Percentiles rank a stretch among this genome's conserved stretches.
These are phyloP conservation scores for Dioszegia crocea DNA, from an alignment of 768 basidiomycete genomes.

Conservation along the genomic window DNA sequence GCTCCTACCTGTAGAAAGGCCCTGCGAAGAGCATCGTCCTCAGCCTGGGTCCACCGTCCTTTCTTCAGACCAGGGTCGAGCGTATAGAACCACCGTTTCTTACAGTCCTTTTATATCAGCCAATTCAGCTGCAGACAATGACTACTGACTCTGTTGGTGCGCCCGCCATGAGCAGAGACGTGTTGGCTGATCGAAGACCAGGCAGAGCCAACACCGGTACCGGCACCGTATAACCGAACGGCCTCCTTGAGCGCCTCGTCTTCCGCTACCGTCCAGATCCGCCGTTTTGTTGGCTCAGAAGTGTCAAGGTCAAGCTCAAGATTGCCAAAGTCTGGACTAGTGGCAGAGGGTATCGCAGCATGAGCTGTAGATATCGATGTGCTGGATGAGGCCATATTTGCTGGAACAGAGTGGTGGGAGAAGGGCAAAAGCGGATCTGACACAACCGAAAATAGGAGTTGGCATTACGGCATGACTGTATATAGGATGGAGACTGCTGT, in stretches of 20 bases:
- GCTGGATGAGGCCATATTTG: no score
- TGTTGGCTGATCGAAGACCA: slow-evolving; percentile 5
- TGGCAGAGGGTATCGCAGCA: no score
- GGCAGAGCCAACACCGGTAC: slow-evolving; percentile 6
- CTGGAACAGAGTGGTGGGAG: no score
- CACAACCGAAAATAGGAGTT: no score
- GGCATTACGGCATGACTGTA: no score
- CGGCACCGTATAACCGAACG: slow-evolving; percentile 1
- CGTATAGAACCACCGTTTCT: slow-evolving; percentile 14
- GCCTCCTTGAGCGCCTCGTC: slow-evolving; percentile 5
- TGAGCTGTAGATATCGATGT: no score
- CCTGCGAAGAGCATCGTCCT: slow-evolving; percentile 9
- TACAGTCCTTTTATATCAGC: slow-evolving; percentile 8
- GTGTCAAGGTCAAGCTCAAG: no score
- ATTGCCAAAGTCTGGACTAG: no score
- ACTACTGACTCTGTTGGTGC: slow-evolving; percentile 12
- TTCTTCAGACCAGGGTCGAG: slow-evolving; percentile 12
- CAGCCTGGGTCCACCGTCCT: slow-evolving; percentile 9
- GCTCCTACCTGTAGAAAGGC: slow-evolving; percentile 3
- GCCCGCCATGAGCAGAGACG: slow-evolving; percentile 1
- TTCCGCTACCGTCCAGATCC: slow-evolving; percentile 8
- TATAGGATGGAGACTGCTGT: no score
- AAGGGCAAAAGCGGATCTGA: no score
- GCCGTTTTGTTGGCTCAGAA: neutral
- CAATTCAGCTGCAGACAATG: no score